phyloP scores from a whole-genome alignment of 1,284 basidiomycete species.

The Butyriboletus appendiculatus region DNA sequence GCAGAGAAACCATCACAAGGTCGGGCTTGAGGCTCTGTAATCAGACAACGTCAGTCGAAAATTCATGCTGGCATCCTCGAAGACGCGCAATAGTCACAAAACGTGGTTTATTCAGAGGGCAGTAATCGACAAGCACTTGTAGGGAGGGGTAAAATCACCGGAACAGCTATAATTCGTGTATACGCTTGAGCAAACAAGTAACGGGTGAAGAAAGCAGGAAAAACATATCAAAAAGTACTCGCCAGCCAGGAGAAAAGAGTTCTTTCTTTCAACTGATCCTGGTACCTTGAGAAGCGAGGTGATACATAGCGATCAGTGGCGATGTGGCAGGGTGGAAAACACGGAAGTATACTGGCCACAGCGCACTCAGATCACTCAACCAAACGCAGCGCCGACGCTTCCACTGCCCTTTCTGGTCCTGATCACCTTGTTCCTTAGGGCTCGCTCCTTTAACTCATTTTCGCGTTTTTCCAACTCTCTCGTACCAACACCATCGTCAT shows the following conservation, averaged over 20 bases:
- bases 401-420: slow-evolving; percentile 58
- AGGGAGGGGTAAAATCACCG: slow-evolving; percentile 7
- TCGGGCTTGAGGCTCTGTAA: not conserved
- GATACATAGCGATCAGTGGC: slow-evolving; percentile 24
- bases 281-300: slow-evolving; percentile 25
- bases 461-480: slow-evolving; percentile 61
- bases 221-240: slow-evolving; percentile 24
- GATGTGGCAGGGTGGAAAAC: slow-evolving; percentile 12
- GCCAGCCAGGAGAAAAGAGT: slow-evolving; percentile 26
- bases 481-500: slow-evolving; percentile 10
- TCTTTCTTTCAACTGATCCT: slow-evolving; percentile 25
- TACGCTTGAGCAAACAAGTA: slow-evolving; percentile 25
- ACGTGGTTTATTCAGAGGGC: slow-evolving; percentile 20
- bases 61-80: not conserved
- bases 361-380: slow-evolving; percentile 17
- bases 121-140: slow-evolving; percentile 26
- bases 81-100: slow-evolving; percentile 12
- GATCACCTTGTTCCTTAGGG: slow-evolving; percentile 79
- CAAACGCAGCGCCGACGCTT: slow-evolving; percentile 13
- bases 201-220: slow-evolving; percentile 1
- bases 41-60: not conserved
- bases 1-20: not conserved
- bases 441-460: slow-evolving; percentile 74
- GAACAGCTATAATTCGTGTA: slow-evolving; percentile 26
- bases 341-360: slow-evolving; percentile 25